A percentile compares a stretch with the other conserved stretches of the same genome.
Conservation (phyloP, 768 basidiomycete species). For the Tulasnella sp. region DNA sequence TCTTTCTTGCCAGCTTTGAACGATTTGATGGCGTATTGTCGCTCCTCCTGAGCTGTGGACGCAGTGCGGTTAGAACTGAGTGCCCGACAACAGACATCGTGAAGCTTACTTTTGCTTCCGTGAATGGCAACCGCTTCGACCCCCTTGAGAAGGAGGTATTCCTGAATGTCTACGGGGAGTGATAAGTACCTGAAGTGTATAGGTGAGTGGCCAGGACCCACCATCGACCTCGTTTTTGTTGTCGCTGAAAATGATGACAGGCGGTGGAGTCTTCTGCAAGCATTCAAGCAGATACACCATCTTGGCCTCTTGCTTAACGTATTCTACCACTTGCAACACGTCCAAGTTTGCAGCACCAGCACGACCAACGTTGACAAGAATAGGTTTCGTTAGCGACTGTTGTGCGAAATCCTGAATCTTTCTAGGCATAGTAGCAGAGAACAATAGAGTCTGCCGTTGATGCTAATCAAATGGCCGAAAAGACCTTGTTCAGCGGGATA, state of each 20-base stretch:
- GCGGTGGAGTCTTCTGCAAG: slow-evolving; percentile 95
- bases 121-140: slow-evolving; percentile 98
- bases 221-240: slow-evolving; percentile 99
- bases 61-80: background rate
- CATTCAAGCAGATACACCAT: slow-evolving; percentile 99
- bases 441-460: slow-evolving; percentile 92
- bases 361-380: slow-evolving; percentile 94
- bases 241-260: slow-evolving; percentile 95
- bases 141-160: slow-evolving; percentile 91
- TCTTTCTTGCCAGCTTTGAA: slow-evolving; percentile 98
- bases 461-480: slow-evolving; percentile 35
- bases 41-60: slow-evolving; percentile 82
- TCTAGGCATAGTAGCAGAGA: slow-evolving; percentile 98
- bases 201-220: slow-evolving; percentile 26
- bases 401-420: slow-evolving; percentile 99
- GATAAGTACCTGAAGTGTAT: background rate
- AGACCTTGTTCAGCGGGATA: background rate
- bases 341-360: slow-evolving; percentile 97
- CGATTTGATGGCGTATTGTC: slow-evolving; percentile 96
- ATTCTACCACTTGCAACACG: slow-evolving; percentile 84
- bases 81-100: background rate
- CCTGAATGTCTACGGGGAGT: slow-evolving; percentile 75
- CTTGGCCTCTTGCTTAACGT: slow-evolving; percentile 98
- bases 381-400: slow-evolving; percentile 86
- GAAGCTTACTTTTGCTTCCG: slow-evolving; percentile 77